These are phyloP conservation scores for Zoysia matrella DNA, from an alignment of 202 grass and related monocot genomes.

Conservation along the genomic window DNA sequence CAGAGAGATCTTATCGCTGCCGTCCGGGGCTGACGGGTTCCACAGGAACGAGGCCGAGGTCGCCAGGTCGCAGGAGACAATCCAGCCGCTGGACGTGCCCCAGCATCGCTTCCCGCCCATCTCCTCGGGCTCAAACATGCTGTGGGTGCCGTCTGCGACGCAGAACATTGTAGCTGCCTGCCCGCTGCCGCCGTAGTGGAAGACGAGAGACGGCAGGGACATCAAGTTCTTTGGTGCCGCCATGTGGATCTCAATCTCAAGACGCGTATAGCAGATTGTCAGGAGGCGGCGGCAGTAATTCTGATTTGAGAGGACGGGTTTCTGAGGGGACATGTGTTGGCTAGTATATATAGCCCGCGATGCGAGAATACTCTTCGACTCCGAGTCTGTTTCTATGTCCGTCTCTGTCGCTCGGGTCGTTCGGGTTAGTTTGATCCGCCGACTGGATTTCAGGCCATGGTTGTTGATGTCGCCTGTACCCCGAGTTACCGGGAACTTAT, in stretches of 20 bases:
- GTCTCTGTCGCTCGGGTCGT: too few relatives aligned
- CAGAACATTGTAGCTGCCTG: not conserved
- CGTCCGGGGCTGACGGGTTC: not conserved
- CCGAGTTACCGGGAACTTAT: too few relatives aligned
- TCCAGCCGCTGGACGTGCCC: slow-evolving; percentile 5
- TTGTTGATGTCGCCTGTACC: too few relatives aligned
- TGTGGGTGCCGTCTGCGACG: slow-evolving; percentile 3
- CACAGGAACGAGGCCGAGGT: slow-evolving; percentile 18
- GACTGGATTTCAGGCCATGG: too few relatives aligned
- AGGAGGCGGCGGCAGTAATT: too few relatives aligned
- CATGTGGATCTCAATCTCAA: not conserved
- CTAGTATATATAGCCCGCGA: too few relatives aligned
- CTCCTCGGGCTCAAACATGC: not conserved
- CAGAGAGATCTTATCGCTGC: not conserved
- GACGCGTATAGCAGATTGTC: too few relatives aligned
- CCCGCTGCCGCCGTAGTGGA: not conserved
- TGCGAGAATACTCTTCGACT: too few relatives aligned
- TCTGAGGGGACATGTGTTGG: too few relatives aligned
- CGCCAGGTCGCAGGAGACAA: slow-evolving; percentile 12
- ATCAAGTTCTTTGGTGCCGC: not conserved
- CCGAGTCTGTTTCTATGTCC: too few relatives aligned
- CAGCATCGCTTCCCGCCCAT: slow-evolving; percentile 3
- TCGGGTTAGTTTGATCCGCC: too few relatives aligned
- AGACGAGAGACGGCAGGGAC: slow-evolving; percentile 2
- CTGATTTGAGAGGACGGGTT: too few relatives aligned